Base-by-base conservation (phyloP, 768 basidiomycete genomes). In the Fibroporia radiculosa region DNA sequence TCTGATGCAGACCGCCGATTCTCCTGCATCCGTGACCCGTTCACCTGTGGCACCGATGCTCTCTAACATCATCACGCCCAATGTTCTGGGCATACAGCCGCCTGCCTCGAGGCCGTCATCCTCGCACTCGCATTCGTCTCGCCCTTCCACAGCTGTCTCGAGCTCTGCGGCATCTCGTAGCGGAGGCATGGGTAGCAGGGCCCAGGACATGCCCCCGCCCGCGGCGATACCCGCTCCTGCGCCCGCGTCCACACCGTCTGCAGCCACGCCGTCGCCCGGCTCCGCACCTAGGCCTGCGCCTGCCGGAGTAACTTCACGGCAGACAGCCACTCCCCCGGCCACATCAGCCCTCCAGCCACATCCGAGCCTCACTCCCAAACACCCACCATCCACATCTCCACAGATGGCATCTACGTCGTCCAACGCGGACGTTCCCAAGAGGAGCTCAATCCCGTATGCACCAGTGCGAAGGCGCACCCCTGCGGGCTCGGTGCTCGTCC, bases 401-500 rank as follows among this genome's bases (percentile, higher is more conserved):
- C n/a, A n/a, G n/a, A 10, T n/a, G 29, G 29, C 10, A 31, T n/a
- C 48, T 22, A 32, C 23, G 5, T 6, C 41, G 22, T 40, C n/a
- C n/a, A n/a, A n/a, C n/a, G n/a, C n/a, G n/a, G n/a, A n/a, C n/a
- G 38, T 35, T 33, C 42, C 40, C 45, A 31, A 39, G 20, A 25
- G 48, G 10, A 33, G 57, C 22, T 47, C 50, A 24, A 57, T 77
- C 20, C 79, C 83, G 4, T 89, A 89, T 61, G 79, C 73, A 45
- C 86, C 86, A 3, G 68, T 65, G 28, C 70, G 70, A 40, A 71
- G 85, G 34, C 69, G 75, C 53, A 75, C 86, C 1, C 74, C 80
- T 12, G 68, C 85, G 13, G 63, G 63, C 23, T 75, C 76, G 5
- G 74, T 88, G 32, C 73, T 85, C 52, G 58, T 75, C 3, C 86